These are phyloP conservation scores for Penicillium sp. DNA, from an alignment of 2,329 filamentous ascomycete genomes.

Conservation along the genomic window DNA sequence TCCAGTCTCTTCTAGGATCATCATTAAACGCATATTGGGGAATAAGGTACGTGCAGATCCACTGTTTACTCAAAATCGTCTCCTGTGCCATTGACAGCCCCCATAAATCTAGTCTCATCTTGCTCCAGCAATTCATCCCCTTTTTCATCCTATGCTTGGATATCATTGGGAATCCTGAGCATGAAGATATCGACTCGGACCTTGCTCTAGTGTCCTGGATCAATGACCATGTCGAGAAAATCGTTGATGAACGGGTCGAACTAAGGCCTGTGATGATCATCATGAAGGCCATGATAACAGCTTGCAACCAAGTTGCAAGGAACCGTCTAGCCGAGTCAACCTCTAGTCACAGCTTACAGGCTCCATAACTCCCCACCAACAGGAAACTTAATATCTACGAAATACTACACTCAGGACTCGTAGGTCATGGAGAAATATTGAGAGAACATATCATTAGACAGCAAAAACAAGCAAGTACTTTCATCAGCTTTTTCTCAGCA, in stretches of 20 bases:
- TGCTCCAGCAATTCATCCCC: neutral
- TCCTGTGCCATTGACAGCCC: no score
- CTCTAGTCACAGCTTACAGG: no score
- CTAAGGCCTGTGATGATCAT: neutral
- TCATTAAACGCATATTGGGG: constrained; percentile 2
- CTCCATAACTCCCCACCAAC: no score
- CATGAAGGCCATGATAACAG: neutral
- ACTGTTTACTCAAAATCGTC: neutral
- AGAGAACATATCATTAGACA: neutral
- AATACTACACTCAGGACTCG: neutral
- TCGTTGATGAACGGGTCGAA: neutral
- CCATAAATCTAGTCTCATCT: neutral
- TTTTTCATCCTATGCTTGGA: constrained; percentile 1
- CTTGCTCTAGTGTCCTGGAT: neutral
- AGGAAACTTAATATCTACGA: no score
- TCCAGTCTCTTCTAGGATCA: constrained; percentile 1
- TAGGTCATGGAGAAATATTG: neutral
- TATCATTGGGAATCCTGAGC: neutral
- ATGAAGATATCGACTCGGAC: neutral
- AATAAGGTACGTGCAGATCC: neutral
- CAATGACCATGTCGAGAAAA: neutral
- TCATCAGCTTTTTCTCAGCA: neutral
- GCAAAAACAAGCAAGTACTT: neutral
- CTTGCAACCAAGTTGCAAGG: neutral
- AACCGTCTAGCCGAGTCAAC: neutral